Evolutionary conservation across 257 asterid genomes (phyloP), one percentile per base, ranked within the genome.

Genomic region (Solanum bukasovii): DNA sequence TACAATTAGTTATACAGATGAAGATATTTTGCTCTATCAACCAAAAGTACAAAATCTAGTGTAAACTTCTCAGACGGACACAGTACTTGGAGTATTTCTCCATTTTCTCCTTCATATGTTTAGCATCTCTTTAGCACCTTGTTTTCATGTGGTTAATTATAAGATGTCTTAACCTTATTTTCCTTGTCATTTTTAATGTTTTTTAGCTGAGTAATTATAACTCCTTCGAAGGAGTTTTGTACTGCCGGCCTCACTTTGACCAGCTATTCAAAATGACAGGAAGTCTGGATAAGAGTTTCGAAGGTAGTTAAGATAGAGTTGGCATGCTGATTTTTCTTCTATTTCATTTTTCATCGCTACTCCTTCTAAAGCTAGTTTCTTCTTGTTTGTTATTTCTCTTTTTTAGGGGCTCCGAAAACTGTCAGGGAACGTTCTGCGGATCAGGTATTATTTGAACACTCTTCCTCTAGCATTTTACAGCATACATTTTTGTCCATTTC

Each of bases 211-310:
- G 98, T 85, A 94, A 92, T 84, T 96, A 94, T 90, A 83, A 87
- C 87, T 94, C 98, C 86, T 96, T 92, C 68, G 99, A 95, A 92
- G 98, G 98, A 74, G 99, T 95, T 49, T 85, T 95, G 21, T 96
- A 93, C 87, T 96, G 99, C 88, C 95, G 92, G 46, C 99, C 99
- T 84, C 99, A 96, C 89, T 96, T 91, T 65, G 94, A 95, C 91
- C 99, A 96, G 85, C 92, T 96, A 33, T 92, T 93, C 91, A 96
- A 95, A 94, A 92, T 91, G 98, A 96, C 99, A 8, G 98, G 99
- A 86, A 95, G 99, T 94, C 89, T 96, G 93, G 92, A 95, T 21
- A 96, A 93, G 91, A 95, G 98, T 87, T 96, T 96, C 49, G 98
- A 96, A 94, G 96, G 98, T 96, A 52, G 9, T 75, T 38, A 14